Evolutionary conservation across 2,329 filamentous ascomycete species (phyloP).

Genomic region (Cryphonectria japonica): DNA sequence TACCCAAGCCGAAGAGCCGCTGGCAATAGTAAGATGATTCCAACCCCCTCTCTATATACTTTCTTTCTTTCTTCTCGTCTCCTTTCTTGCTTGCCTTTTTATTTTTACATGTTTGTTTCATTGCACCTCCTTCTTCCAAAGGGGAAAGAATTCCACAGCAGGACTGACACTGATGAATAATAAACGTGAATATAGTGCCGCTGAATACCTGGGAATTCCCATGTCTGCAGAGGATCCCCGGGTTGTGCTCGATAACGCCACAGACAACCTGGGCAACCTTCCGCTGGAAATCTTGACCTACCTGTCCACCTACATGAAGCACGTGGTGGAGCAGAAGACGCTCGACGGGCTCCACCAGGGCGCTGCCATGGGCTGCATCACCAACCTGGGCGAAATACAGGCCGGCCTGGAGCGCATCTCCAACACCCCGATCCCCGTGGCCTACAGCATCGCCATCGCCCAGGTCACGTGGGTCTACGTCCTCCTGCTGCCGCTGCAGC

Average conservation of each 20-base stretch:
- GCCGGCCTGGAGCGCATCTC: conserved; percentile 77
- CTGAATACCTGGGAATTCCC: conserved; percentile 75
- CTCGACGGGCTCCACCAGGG: conserved; percentile 63
- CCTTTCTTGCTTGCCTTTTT: neutral
- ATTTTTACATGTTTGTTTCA: neutral
- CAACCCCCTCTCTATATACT: neutral
- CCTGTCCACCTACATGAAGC: conserved; percentile 68
- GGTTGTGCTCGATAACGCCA: conserved; percentile 74
- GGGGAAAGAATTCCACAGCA: neutral
- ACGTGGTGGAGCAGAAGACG: conserved; percentile 58
- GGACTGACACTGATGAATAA: neutral
- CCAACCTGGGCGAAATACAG: conserved; percentile 70
- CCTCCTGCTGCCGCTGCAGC: conserved; percentile 79
- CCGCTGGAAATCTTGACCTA: conserved; percentile 81
- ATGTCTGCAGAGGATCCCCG: conserved; percentile 80
- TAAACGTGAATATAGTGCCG: conserved; percentile 37
- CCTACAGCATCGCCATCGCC: conserved; percentile 81
- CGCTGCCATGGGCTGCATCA: conserved; percentile 42
- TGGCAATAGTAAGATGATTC: conserved; percentile 4
- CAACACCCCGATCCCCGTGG: conserved; percentile 79
- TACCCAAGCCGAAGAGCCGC: conserved; percentile 44
- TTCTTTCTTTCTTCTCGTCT: neutral
- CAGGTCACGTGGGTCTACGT: conserved; percentile 90
- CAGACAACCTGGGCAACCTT: conserved; percentile 77
- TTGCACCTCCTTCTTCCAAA: no score